These are phyloP conservation scores for Ramaria rubella DNA, from an alignment of 768 basidiomycete genomes.

Conservation along the genomic window DNA sequence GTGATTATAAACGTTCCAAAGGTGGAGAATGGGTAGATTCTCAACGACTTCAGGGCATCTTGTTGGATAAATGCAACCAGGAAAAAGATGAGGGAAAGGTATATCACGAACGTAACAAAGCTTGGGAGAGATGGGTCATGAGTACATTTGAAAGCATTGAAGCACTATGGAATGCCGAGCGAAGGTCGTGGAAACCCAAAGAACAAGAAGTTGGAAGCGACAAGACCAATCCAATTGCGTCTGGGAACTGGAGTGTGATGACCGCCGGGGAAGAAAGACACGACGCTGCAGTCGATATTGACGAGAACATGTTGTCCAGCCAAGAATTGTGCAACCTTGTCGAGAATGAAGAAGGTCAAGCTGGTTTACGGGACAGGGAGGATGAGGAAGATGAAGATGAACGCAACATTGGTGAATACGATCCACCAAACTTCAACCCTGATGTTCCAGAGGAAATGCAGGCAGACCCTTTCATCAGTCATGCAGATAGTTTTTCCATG, in stretches of 20 bases:
- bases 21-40: conserved; percentile 67
- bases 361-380: conserved; percentile 27
- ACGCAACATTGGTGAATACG: not conserved
- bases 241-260: conserved; percentile 8
- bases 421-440: not conserved
- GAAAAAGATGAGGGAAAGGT: conserved; percentile 29
- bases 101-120: conserved; percentile 20
- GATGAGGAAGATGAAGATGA: conserved; percentile 24
- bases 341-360: conserved; percentile 26
- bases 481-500: too few relatives aligned
- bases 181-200: conserved; percentile 51
- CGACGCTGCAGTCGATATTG: conserved; percentile 34
- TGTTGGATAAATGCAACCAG: conserved; percentile 53
- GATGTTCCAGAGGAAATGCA: not conserved
- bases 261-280: conserved; percentile 18
- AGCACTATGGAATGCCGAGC: conserved; percentile 69
- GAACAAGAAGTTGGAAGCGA: conserved; percentile 24
- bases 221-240: not conserved
- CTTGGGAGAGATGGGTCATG: conserved; percentile 75
- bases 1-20: conserved; percentile 49
- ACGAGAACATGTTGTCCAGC: conserved; percentile 44
- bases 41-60: conserved; percentile 67
- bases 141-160: conserved; percentile 88
- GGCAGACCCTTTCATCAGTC: too few relatives aligned
- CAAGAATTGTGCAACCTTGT: conserved; percentile 40